These are phyloP conservation scores for Phytophthora pseudosyringae DNA, from an alignment of 352 stramenopile genomes.

Conservation along the genomic window DNA sequence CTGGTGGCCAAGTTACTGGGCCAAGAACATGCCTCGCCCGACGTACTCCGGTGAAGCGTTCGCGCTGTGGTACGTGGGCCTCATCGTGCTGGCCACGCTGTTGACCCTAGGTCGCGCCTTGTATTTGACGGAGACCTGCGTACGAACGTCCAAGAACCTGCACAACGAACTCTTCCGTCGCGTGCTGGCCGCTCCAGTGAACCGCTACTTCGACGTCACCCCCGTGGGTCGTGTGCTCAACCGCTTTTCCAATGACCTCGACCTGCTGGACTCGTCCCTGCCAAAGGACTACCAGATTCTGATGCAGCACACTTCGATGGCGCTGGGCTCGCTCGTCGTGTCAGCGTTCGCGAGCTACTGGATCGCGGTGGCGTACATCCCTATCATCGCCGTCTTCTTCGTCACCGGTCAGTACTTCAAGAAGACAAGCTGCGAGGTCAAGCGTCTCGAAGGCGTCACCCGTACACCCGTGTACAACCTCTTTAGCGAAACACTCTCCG, in stretches of 20 bases:
- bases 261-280: conserved; percentile 55
- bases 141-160: conserved; percentile 29
- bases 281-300: conserved; percentile 45
- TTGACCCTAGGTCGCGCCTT: conserved; percentile 21
- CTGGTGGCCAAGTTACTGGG: conserved; percentile 50
- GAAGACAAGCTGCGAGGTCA: conserved; percentile 82
- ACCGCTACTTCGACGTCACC: conserved; percentile 61
- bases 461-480: conserved; percentile 93
- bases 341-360: conserved; percentile 41
- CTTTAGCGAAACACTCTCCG: conserved; percentile 92
- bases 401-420: conserved; percentile 85
- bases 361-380: conserved; percentile 61
- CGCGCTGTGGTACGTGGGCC: conserved; percentile 44
- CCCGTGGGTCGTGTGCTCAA: conserved; percentile 60
- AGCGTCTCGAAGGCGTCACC: conserved; percentile 92
- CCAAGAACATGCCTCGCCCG: conserved; percentile 28
- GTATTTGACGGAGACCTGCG: conserved; percentile 35
- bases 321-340: conserved; percentile 45
- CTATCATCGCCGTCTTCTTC: conserved; percentile 49
- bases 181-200: conserved; percentile 51
- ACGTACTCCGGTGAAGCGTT: conserved; percentile 27
- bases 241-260: conserved; percentile 58
- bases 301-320: conserved; percentile 42
- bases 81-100: conserved; percentile 35
- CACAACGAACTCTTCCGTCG: conserved; percentile 47